Percentiles rank a stretch among this genome's conserved stretches.
phyloP scores from a whole-genome alignment of 176 grass and related monocot species.

The Juncus effusus region DNA sequence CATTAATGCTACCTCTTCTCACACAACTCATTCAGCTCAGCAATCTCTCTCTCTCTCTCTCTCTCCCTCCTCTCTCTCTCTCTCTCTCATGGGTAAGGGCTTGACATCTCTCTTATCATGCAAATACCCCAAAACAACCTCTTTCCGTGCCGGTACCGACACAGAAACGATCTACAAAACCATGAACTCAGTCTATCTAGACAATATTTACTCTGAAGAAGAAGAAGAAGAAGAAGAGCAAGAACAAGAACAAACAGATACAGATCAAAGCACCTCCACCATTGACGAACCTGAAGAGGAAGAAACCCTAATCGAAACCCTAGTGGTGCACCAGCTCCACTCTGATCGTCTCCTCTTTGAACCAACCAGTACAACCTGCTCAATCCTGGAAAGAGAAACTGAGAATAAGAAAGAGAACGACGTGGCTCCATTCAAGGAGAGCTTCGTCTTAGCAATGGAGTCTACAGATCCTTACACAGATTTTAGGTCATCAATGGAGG shows the following conservation, averaged over 20 bases:
- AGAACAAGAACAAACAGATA: conserved; percentile 27
- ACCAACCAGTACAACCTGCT: conserved; percentile 49
- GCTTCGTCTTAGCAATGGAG: conserved; percentile 85
- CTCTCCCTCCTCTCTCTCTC: conserved; percentile 11
- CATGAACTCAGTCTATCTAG: conserved; percentile 37
- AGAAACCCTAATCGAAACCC: conserved; percentile 1
- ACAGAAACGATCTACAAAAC: conserved; percentile 30
- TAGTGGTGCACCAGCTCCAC: conserved; percentile 27
- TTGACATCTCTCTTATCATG: conserved; percentile 62
- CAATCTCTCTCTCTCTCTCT: not conserved
- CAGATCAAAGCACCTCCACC: conserved; percentile 4
- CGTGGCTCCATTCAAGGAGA: conserved; percentile 52
- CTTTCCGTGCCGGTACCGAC: conserved; percentile 43
- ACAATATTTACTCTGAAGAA: conserved; percentile 33
- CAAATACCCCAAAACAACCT: conserved; percentile 46
- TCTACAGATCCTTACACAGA: conserved; percentile 72
- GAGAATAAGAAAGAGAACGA: not conserved
- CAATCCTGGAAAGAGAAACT: conserved; percentile 41
- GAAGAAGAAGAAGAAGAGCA: conserved; percentile 23
- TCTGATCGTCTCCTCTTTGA: conserved; percentile 56
- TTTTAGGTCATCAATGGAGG: conserved; percentile 85
- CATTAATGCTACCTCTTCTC: conserved; percentile 23
- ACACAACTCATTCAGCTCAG: conserved; percentile 13
- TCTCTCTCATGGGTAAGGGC: conserved; percentile 48
- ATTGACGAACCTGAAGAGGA: conserved; percentile 6